Base-by-base conservation (phyloP, 2,329 filamentous ascomycete species). In the Diaporthe sp. region DNA sequence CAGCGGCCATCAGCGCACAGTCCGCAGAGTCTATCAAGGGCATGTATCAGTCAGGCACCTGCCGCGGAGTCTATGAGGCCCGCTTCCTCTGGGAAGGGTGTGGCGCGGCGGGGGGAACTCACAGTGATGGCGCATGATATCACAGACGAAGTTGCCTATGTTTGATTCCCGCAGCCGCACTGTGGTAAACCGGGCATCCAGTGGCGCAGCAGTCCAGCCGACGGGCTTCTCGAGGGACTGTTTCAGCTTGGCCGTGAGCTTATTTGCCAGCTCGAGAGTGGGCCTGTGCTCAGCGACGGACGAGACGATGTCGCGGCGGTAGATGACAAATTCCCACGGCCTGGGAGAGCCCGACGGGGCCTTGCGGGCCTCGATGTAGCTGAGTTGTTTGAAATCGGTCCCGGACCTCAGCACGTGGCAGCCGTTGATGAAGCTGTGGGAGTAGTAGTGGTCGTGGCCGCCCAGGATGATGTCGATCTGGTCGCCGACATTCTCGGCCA, bases 371-470 rank as follows among this genome's bases (percentile, higher is more conserved):
- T 98, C 94, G 71, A 98, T 90, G 81, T 98, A 98, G 81, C 94
- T 97, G 46, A 98, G 87, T 82, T 98, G 94, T 84, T 97, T 97
- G 85, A 98, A 98, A 83, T 98, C 96, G 25, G 93, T 95, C 0
- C 96, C 95, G 0, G 94, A 97, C 2, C 96, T 91, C n/a, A 98
- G 86, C 3, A 98, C 91, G 80, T 98, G 95, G 0, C 91, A 94
- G 12, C 93, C 93, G 76, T 96, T 95, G 82, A 97, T 89, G 73
- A 95, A 81, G 73, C 88, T 90, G 84, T 98, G 95, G 22, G 89
- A 89, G 82, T 98, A 98, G 84, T 93, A 97, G 82, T 98, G 96
- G 80, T 98, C 96, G 81, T 98, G 95, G 0, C 95, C 95, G 67
- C 95, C 95, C 0, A 98, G 88, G 60, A 98, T 94, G 49, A 98